A percentile compares a stretch with the other conserved stretches of the same genome.
phyloP scores from a whole-genome alignment of 768 basidiomycete genomes.

The Polyporus arcularius region DNA sequence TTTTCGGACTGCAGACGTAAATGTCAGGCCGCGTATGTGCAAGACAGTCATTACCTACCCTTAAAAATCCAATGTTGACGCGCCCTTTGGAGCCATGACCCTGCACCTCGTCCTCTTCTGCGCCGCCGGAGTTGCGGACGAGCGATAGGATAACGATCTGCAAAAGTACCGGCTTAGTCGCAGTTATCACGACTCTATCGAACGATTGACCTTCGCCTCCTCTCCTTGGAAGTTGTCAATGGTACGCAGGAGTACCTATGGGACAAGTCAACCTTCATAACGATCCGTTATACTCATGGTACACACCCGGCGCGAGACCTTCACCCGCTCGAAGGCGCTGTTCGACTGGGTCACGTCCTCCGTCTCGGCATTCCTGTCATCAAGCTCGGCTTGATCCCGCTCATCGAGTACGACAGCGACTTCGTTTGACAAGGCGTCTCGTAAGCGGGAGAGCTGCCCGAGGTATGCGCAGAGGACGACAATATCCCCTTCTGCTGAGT shows the following conservation, averaged over 20 bases:
- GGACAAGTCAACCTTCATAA: neutral
- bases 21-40: neutral
- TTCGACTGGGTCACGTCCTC: slow-evolving; percentile 9
- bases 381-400: slow-evolving; percentile 60
- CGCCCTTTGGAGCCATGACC: slow-evolving; percentile 1
- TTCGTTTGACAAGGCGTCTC: slow-evolving; percentile 41
- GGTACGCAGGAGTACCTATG: slow-evolving; percentile 66
- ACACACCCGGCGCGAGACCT: slow-evolving; percentile 53
- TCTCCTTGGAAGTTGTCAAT: slow-evolving; percentile 81
- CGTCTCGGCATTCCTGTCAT: slow-evolving; percentile 47
- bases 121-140: slow-evolving; percentile 66
- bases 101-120: slow-evolving; percentile 38
- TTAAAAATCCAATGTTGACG: slow-evolving; percentile 67
- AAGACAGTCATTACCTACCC: slow-evolving; percentile 41
- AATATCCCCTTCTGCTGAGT: slow-evolving; percentile 48
- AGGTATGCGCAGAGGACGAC: slow-evolving; percentile 56
- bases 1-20: slow-evolving; percentile 47
- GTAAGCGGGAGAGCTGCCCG: slow-evolving; percentile 47
- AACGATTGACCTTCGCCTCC: slow-evolving; percentile 53
- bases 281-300: neutral
- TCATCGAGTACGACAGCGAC: slow-evolving; percentile 71
- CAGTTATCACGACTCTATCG: neutral
- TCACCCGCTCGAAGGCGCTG: slow-evolving; percentile 43
- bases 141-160: slow-evolving; percentile 73
- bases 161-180: neutral